Base-by-base conservation (phyloP, 495 filamentous ascomycete species). In the Friedmanniomyces simplex region DNA sequence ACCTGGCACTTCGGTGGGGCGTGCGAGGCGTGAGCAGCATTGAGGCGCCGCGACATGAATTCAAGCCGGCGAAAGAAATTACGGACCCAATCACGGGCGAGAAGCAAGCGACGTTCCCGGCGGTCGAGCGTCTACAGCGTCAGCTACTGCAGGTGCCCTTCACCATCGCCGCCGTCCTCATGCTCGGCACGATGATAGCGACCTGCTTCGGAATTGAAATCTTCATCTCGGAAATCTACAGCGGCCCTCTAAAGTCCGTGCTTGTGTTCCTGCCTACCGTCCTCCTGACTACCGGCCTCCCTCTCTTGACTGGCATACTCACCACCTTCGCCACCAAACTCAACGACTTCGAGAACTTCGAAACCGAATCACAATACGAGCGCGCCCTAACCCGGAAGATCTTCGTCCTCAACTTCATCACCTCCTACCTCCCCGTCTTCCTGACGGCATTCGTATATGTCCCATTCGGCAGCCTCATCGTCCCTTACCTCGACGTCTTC, bases 391-490 rank as follows among this genome's bases (percentile, higher is more conserved):
- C 89, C 2, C 81, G 82, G 64, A 98, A 98, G 71, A 81, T 95
- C 46, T 96, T 98, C 62, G 81, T 98, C 22, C 79, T 98, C 61
- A 97, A 98, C 73, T 95, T 97, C 66, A 93, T 98, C 66, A 96
- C 89, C 12, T 96, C 93, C 0, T 98, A 97, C 66, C 80, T 96
- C 2, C 86, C 89, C 0, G 82, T 98, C 30, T 85, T 95, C 69
- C 74, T 98, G 16, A 97, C 93, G 0, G 90, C 93, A 8, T 98
- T 98, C 67, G 84, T 98, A 53, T 98, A 98, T 63, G 87, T 98
- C 24, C 94, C 93, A 0, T 98, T 96, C 69, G 93, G 87, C 8
- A 84, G 81, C 62, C 62, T 87, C 32, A 83, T 98, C 53, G 87
- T 95, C 0, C 93, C 93, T 0, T 86, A 96, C 59, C 79, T 98